Conservation (phyloP, 805 yeast genomes). For the Saccharomycopsis sp. region DNA sequence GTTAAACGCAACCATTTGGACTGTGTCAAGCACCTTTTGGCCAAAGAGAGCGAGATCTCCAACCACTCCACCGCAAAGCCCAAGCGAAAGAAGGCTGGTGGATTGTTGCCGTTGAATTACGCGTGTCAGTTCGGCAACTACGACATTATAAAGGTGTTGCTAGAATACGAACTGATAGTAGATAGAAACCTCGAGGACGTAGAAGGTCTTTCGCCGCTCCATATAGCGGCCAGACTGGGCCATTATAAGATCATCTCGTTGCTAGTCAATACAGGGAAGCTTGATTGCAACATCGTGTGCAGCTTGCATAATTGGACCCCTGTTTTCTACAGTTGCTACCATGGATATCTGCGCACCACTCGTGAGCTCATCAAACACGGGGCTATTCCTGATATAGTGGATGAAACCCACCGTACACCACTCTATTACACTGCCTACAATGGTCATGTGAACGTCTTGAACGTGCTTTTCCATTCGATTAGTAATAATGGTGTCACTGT, state of each 20-base stretch:
- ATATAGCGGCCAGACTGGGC: slow-evolving; percentile 83
- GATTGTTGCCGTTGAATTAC: slow-evolving; percentile 70
- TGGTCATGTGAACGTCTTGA: slow-evolving; percentile 80
- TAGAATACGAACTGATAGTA: slow-evolving; percentile 35
- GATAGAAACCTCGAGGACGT: slow-evolving; percentile 47
- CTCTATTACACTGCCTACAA: slow-evolving; percentile 89
- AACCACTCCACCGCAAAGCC: background rate
- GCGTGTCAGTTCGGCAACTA: slow-evolving; percentile 84
- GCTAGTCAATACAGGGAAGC: slow-evolving; percentile 59
- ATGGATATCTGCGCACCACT: slow-evolving; percentile 71
- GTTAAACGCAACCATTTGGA: slow-evolving; percentile 60
- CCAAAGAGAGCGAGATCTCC: slow-evolving; percentile 28
- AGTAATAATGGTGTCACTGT: background rate
- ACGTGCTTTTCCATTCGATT: slow-evolving; percentile 42
- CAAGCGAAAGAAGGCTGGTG: slow-evolving; percentile 23
- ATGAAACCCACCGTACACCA: slow-evolving; percentile 76
- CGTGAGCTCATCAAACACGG: slow-evolving; percentile 63
- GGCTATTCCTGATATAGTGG: slow-evolving; percentile 61
- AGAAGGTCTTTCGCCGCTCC: slow-evolving; percentile 84
- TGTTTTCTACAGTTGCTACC: slow-evolving; percentile 80
- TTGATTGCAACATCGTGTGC: slow-evolving; percentile 72
- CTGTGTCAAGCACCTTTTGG: slow-evolving; percentile 44
- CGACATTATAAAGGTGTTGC: slow-evolving; percentile 57
- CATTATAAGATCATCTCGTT: slow-evolving; percentile 62
- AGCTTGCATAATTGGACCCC: slow-evolving; percentile 79